Base-by-base conservation (phyloP, 805 yeast species). In the Metschnikowia dekortorum region DNA sequence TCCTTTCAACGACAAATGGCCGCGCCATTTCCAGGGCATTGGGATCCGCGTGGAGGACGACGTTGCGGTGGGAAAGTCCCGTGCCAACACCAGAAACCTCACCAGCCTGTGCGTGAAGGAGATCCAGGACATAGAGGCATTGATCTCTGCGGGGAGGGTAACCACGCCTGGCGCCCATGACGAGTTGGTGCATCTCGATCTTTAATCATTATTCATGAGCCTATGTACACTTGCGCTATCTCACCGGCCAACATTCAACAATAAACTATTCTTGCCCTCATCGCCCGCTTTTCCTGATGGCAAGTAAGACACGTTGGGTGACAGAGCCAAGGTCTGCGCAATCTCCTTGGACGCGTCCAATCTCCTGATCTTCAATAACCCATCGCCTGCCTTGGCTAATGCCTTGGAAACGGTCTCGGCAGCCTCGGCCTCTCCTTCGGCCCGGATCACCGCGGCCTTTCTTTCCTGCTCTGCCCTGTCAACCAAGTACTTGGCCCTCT, bases 351-450 rank as follows among this genome's bases (percentile, higher is more conserved):
- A 87, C 0, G 99, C 97, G 67, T 94, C 99, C 59, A 94, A 82
- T 74, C 98, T 82, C 79, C 99, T 83, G 61, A 94, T 91, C 75
- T 88, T 80, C 65, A 94, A 77, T 60, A 94, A 78, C 58, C 98
- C 98, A 65, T 94, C 98, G 68, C 99, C 99, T 26, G 95, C 90
- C 74, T 90, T 91, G 48, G 85, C 82, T 58, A 94, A 80, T 4
- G 98, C 97, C 70, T 84, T 88, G 34, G 97, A 89, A 55, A 94
- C 94, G 53, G 84, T 84, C 53, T 94, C 98, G 3, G 99, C 99
- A 51, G 96, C 89, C 70, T 94, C 98, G 46, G 99, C 99, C 74
- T 94, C 99, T 73, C 98, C 99, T 72, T 94, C 99, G 30, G 99
- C 99, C 63, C 98, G 83, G 59, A 94, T 91, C 61, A 94, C 89